A percentile compares a stretch with the other conserved stretches of the same genome.
Conservation (phyloP, 352 stramenopile genomes). For the Pythium aquatile region DNA sequence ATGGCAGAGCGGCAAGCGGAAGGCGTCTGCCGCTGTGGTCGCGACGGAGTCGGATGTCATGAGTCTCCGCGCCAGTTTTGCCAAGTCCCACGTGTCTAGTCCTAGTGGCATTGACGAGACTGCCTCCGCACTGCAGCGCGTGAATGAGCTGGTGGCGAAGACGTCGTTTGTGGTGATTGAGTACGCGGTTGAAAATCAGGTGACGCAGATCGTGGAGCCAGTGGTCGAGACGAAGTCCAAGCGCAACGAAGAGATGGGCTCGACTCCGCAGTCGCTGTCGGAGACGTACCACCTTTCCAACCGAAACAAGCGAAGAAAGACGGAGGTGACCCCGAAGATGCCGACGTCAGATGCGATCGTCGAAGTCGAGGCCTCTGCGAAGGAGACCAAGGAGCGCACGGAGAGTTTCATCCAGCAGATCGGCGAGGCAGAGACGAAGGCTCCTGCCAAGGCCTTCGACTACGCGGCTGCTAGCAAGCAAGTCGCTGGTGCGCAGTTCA, state of each 20-base stretch:
- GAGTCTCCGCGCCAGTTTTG: constrained; percentile 23
- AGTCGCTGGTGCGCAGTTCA: constrained; percentile 26
- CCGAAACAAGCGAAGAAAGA: constrained; percentile 65
- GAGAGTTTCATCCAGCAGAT: constrained; percentile 55
- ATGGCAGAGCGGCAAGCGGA: constrained; percentile 64
- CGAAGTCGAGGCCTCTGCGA: constrained; percentile 18
- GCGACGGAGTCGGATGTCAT: neutral
- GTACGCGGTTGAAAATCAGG: constrained; percentile 23
- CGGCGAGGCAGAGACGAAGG: neutral
- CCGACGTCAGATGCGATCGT: constrained; percentile 18
- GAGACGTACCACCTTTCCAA: constrained; percentile 77
- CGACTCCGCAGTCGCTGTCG: constrained; percentile 58
- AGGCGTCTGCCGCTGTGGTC: constrained; percentile 11
- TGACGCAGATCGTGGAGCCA: constrained; percentile 3
- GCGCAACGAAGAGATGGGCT: constrained; percentile 20
- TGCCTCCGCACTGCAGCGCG: constrained; percentile 30
- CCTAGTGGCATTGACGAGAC: neutral
- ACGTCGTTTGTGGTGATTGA: constrained; percentile 60
- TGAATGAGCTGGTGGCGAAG: constrained; percentile 56
- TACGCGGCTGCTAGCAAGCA: constrained; percentile 29
- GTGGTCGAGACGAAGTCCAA: constrained; percentile 12
- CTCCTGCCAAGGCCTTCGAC: constrained; percentile 28
- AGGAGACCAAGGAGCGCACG: constrained; percentile 37
- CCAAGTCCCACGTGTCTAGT: constrained; percentile 2
- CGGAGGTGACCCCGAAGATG: constrained; percentile 26